These are phyloP conservation scores for Harringtonia lauricola DNA, from an alignment of 2,329 filamentous ascomycete genomes.

Conservation along the genomic window DNA sequence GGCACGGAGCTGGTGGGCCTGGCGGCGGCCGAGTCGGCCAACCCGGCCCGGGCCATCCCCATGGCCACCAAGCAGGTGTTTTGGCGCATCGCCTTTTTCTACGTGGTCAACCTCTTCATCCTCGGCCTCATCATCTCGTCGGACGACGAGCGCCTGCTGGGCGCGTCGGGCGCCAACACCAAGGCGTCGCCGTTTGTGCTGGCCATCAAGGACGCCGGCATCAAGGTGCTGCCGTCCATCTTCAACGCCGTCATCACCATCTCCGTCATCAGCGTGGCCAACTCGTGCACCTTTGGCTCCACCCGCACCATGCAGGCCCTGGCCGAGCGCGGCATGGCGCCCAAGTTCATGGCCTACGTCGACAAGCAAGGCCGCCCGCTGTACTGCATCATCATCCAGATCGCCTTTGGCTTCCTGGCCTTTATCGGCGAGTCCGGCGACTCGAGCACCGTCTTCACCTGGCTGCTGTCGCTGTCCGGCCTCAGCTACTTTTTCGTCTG, in stretches of 20 bases:
- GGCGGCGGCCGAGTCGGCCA: constrained; percentile 37
- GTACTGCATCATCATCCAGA: constrained; percentile 38
- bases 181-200: constrained; percentile 39
- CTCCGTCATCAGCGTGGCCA: constrained; percentile 39
- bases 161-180: constrained; percentile 27
- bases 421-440: constrained; percentile 39
- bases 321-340: constrained; percentile 38
- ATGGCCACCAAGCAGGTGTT: constrained; percentile 42
- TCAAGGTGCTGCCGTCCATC: constrained; percentile 37
- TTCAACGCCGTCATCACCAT: constrained; percentile 43
- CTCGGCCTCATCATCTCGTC: constrained; percentile 37
- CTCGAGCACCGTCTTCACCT: constrained; percentile 42
- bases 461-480: constrained; percentile 61
- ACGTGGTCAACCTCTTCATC: constrained; percentile 38
- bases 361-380: constrained; percentile 50
- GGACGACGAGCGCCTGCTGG: constrained; percentile 27
- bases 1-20: constrained; percentile 42
- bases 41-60: constrained; percentile 37
- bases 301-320: constrained; percentile 40
- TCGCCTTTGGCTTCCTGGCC: constrained; percentile 47
- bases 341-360: constrained; percentile 46
- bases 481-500: constrained; percentile 67
- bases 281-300: constrained; percentile 38
- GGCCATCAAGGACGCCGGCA: constrained; percentile 37
- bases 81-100: constrained; percentile 42